Conservation (phyloP, 768 basidiomycete species). For the Mycena vulgaris region DNA sequence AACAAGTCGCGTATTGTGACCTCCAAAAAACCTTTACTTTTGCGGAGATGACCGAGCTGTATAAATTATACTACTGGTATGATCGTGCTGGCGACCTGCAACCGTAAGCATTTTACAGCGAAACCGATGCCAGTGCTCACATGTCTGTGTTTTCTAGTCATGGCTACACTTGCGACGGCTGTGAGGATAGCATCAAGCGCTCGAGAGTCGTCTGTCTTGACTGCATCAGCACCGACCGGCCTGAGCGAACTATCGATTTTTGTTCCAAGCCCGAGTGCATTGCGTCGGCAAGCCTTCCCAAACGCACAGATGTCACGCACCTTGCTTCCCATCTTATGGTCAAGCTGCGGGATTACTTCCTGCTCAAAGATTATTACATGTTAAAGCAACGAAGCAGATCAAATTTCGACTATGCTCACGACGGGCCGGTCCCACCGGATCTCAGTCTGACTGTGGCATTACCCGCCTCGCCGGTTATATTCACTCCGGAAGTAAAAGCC, state of each 20-base stretch:
- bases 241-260: slow-evolving; percentile 20
- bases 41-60: slow-evolving; percentile 12
- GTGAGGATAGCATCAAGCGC: not conserved
- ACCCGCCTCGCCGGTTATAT: not conserved
- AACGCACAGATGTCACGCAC: slow-evolving; percentile 7
- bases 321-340: slow-evolving; percentile 18
- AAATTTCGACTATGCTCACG: not conserved
- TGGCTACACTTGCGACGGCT: slow-evolving; percentile 16
- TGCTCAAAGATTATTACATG: slow-evolving; percentile 17
- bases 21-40: slow-evolving; percentile 11
- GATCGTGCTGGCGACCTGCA: slow-evolving; percentile 13
- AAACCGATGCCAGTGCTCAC: not conserved
- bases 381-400: not conserved
- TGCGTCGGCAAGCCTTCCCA: not conserved
- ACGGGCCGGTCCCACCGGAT: not conserved
- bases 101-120: slow-evolving; percentile 6
- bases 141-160: not conserved
- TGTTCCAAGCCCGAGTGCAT: slow-evolving; percentile 29
- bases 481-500: too few species aligned
- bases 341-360: slow-evolving; percentile 15
- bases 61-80: slow-evolving; percentile 22
- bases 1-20: slow-evolving; percentile 3
- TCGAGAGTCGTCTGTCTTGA: slow-evolving; percentile 29
- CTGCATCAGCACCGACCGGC: slow-evolving; percentile 11
- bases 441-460: not conserved